Conservation (phyloP, 2,329 filamentous ascomycete genomes). For the Aspergillus neotritici region DNA sequence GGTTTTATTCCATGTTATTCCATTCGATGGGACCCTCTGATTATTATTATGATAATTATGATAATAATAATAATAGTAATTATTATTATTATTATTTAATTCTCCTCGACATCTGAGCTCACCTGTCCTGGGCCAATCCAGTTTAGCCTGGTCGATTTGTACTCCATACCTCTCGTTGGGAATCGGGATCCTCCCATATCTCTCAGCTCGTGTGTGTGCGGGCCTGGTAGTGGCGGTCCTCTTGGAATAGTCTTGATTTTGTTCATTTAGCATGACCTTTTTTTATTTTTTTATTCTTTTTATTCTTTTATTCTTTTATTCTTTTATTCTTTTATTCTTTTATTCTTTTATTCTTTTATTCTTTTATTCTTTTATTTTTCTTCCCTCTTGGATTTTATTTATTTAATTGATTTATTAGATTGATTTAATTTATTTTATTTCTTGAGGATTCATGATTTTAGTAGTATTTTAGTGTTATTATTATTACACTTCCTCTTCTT, state of each 20-base stretch:
- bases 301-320: conserved; percentile 2
- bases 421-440: conserved; percentile 3
- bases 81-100: not conserved
- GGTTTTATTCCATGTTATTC: too few species aligned
- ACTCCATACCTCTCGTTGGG: too few species aligned
- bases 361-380: conserved; percentile 9
- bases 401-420: not conserved
- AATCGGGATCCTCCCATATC: conserved; percentile 14
- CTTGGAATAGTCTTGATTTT: conserved; percentile 11
- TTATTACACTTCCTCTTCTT: conserved; percentile 10
- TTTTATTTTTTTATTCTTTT: conserved; percentile 6
- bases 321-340: conserved; percentile 8
- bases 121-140: conserved; percentile 14
- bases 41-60: not conserved
- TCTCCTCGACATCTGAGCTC: conserved; percentile 14
- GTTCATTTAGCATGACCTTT: conserved; percentile 2
- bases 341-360: conserved; percentile 10
- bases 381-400: too few species aligned
- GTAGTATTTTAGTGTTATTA: not conserved
- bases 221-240: conserved; percentile 18
- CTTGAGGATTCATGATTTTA: conserved; percentile 2
- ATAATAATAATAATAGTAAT: too few species aligned
- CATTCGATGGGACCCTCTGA: too few species aligned
- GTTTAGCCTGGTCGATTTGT: conserved; percentile 12
- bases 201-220: conserved; percentile 14